These are phyloP conservation scores for Jatropha curcas DNA, from an alignment of 345 rosid genomes.

Conservation along the genomic window DNA sequence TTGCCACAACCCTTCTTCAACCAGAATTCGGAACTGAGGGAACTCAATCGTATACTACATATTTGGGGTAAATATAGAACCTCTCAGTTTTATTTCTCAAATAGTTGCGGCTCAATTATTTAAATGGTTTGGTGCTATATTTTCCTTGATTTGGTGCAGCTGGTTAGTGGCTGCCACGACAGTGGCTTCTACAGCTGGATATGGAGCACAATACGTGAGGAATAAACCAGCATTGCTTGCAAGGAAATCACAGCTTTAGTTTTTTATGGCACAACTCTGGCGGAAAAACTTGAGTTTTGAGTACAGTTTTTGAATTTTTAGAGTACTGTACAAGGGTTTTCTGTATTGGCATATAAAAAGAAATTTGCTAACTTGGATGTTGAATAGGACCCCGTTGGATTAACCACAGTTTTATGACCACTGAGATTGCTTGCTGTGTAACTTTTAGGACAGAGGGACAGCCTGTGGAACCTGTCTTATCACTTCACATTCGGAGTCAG, in stretches of 20 bases:
- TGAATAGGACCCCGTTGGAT: no score
- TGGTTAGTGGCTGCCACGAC: slow-evolving; percentile 88
- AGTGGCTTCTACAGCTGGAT: slow-evolving; percentile 72
- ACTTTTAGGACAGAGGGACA: background rate
- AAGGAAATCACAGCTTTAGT: slow-evolving; percentile 34
- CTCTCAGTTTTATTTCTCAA: background rate
- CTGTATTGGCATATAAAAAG: background rate
- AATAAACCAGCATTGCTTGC: slow-evolving; percentile 43
- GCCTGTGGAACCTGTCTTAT: no score
- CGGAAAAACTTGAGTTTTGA: background rate
- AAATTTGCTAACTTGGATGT: background rate
- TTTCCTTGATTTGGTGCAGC: slow-evolving; percentile 38
- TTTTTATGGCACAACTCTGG: background rate
- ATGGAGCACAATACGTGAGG: slow-evolving; percentile 65
- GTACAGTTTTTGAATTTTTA: background rate
- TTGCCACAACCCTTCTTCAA: slow-evolving; percentile 88
- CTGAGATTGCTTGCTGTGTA: background rate
- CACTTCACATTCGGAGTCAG: no score
- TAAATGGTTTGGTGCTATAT: background rate
- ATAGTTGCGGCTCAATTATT: background rate
- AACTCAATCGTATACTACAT: slow-evolving; percentile 64
- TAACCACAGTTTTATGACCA: background rate
- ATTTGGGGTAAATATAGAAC: slow-evolving; percentile 57
- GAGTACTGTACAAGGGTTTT: background rate
- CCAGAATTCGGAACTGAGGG: slow-evolving; percentile 76